Conservation (phyloP, 2,329 filamentous ascomycete genomes). For the Penicillium sp. region DNA sequence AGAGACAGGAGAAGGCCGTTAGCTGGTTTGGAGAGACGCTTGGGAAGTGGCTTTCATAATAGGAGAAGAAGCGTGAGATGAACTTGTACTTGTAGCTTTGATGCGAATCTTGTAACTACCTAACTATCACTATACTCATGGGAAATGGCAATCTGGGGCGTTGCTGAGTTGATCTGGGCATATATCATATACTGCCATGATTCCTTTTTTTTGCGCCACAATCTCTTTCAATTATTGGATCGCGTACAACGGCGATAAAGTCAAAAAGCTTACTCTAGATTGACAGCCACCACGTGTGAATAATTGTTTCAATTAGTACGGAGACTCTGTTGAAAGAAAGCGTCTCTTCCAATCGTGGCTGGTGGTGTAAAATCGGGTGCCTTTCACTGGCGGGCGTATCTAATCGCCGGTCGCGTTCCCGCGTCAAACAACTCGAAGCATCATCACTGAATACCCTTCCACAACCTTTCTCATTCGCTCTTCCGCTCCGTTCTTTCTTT, state of each 20-base stretch:
- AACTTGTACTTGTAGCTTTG: slow-evolving; percentile 13
- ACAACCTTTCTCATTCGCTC: slow-evolving; percentile 7
- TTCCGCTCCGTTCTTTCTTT: slow-evolving; percentile 1
- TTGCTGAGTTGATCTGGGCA: not conserved
- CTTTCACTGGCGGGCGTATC: slow-evolving; percentile 23
- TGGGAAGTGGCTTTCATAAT: slow-evolving; percentile 49
- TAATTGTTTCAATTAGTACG: not conserved
- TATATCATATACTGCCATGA: not conserved
- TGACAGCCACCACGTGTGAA: not conserved
- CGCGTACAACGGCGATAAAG: not conserved
- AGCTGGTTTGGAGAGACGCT: slow-evolving; percentile 53
- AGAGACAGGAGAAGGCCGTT: slow-evolving; percentile 47
- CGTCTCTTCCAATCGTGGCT: slow-evolving; percentile 2
- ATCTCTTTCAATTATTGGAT: not conserved
- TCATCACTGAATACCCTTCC: slow-evolving; percentile 15
- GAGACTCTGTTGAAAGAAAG: not conserved
- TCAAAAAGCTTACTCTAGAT: not conserved
- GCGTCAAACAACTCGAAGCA: slow-evolving; percentile 37
- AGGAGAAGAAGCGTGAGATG: not conserved
- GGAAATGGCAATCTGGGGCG: not conserved
- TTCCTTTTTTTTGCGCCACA: not conserved
- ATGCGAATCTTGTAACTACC: slow-evolving; percentile 3
- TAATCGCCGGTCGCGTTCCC: slow-evolving; percentile 38
- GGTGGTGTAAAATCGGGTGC: slow-evolving; percentile 10
- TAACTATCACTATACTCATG: not conserved